Conservation (phyloP, 805 yeast genomes). For the Lipomyces sp. region DNA sequence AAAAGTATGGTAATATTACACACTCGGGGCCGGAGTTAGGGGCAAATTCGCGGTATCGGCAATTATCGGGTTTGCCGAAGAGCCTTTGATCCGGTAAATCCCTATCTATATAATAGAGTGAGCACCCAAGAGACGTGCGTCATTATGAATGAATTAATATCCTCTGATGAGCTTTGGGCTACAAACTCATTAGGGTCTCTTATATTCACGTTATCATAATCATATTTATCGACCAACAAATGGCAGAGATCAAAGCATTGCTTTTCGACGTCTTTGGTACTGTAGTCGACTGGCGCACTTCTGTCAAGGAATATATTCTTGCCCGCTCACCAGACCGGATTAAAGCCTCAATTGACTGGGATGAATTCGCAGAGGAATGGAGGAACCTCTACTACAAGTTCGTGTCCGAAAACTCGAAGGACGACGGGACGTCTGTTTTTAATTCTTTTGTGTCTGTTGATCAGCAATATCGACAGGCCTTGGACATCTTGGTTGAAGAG, state of each 20-base stretch:
- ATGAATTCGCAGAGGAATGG: conserved; percentile 30
- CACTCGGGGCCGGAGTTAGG: no score
- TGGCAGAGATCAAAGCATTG: conserved; percentile 28
- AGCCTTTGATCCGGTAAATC: no score
- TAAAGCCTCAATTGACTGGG: conserved; percentile 25
- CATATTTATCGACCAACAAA: background rate
- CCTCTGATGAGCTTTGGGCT: no score
- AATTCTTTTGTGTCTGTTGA: conserved; percentile 28
- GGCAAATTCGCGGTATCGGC: no score
- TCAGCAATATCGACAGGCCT: conserved; percentile 18
- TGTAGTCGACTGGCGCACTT: conserved; percentile 36
- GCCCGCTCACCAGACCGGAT: conserved; percentile 6
- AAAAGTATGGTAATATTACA: background rate
- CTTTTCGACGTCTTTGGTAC: conserved; percentile 36
- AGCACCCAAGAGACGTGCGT: no score
- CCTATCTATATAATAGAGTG: no score
- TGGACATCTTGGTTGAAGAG: conserved; percentile 17
- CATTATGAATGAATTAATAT: no score
- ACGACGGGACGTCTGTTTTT: background rate
- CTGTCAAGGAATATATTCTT: conserved; percentile 16
- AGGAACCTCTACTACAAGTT: conserved; percentile 24
- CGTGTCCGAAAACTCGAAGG: conserved; percentile 13
- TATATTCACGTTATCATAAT: no score
- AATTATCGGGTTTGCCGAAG: no score
- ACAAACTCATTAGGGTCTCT: no score